These are phyloP conservation scores for Colletotrichum coccodes DNA, from an alignment of 2,329 filamentous ascomycete species.

Conservation along the genomic window DNA sequence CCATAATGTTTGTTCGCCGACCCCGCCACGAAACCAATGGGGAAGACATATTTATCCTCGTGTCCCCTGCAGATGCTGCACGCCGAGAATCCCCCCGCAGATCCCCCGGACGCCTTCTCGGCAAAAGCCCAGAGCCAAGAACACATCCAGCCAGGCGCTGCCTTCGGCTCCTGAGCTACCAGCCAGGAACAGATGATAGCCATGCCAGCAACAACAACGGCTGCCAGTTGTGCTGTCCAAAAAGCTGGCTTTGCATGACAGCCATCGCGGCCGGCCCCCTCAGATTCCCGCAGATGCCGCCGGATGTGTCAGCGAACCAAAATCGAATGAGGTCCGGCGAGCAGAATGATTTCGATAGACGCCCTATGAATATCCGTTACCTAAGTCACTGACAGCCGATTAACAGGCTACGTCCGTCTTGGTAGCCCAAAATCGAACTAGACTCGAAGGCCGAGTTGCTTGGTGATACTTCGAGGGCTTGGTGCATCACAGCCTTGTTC, in stretches of 20 bases:
- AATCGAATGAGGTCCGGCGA: no score
- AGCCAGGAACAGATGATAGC: neutral
- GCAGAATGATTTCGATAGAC: neutral
- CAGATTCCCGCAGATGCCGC: neutral
- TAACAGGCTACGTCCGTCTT: rapidly evolving
- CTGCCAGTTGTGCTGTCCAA: neutral
- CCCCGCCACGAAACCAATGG: neutral
- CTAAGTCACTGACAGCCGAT: neutral
- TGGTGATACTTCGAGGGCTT: neutral
- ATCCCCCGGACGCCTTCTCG: conserved; percentile 19
- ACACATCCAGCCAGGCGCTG: neutral
- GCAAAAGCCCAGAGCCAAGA: conserved; percentile 18
- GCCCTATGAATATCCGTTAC: neutral
- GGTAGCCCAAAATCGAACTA: neutral
- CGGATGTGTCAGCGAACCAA: neutral
- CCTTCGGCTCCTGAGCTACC: neutral
- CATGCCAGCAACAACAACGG: no score
- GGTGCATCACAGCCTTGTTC: neutral
- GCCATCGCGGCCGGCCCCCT: neutral
- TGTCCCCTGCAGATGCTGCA: neutral
- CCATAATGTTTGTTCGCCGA: neutral
- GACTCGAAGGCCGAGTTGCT: neutral
- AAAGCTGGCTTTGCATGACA: neutral
- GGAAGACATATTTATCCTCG: neutral
- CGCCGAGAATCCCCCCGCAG: conserved; percentile 24